Evolutionary conservation across 2,329 filamentous ascomycete genomes (phyloP).

Genomic region (Curvularia sp.): DNA sequence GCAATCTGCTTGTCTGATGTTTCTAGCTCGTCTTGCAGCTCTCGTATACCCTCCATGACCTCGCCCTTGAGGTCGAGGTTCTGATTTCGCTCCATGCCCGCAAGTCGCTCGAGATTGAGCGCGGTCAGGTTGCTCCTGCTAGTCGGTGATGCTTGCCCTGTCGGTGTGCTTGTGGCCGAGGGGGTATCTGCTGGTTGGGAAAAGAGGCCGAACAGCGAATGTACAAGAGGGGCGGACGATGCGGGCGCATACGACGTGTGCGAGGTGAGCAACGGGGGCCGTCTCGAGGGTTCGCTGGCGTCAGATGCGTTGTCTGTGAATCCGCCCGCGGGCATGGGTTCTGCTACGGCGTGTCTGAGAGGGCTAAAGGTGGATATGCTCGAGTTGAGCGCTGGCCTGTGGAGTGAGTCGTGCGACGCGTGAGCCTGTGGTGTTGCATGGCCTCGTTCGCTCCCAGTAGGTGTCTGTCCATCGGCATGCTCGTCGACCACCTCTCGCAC

Average conservation of each 20-base stretch:
- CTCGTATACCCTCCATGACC: constrained; percentile 90
- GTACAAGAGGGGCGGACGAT: constrained; percentile 61
- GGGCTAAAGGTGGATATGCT: constrained; percentile 58
- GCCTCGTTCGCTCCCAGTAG: constrained; percentile 64
- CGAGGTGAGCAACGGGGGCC: constrained; percentile 69
- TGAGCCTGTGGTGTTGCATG: constrained; percentile 55
- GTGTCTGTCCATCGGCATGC: constrained; percentile 70
- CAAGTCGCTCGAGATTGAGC: constrained; percentile 49
- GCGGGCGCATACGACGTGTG: constrained; percentile 68
- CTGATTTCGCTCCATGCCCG: constrained; percentile 50
- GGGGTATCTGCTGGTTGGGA: constrained; percentile 68
- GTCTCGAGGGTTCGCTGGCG: constrained; percentile 49
- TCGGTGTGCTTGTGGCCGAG: constrained; percentile 59
- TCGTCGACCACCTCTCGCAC: constrained; percentile 91
- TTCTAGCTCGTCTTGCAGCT: constrained; percentile 93
- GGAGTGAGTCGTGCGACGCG: constrained; percentile 46
- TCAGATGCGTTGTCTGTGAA: constrained; percentile 45
- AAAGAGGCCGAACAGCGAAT: constrained; percentile 88
- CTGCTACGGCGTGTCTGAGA: constrained; percentile 53
- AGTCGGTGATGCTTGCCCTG: constrained; percentile 60
- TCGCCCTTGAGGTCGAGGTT: constrained; percentile 81
- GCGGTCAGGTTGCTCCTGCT: constrained; percentile 50
- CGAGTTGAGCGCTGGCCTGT: constrained; percentile 50
- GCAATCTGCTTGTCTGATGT: constrained; percentile 95
- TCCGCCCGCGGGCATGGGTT: constrained; percentile 43